Percentiles rank a stretch among this genome's conserved stretches.
Conservation (phyloP, 2,329 filamentous ascomycete genomes). For the Phialocephala subalpina region DNA sequence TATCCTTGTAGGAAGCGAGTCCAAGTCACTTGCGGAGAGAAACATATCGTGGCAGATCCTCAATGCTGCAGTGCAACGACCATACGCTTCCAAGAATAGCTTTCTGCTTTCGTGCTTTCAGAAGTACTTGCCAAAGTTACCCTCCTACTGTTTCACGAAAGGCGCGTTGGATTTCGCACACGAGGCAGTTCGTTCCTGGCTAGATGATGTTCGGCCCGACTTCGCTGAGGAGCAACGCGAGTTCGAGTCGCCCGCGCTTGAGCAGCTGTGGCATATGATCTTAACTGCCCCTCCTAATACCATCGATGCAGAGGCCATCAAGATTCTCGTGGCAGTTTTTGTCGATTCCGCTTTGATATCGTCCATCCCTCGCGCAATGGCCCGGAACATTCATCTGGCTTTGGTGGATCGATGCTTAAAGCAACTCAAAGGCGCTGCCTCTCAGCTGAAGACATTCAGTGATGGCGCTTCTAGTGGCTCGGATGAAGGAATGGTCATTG, state of each 20-base stretch:
- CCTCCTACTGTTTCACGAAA: constrained; percentile 64
- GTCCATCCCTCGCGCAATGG: constrained; percentile 57
- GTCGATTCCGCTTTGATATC: constrained; percentile 63
- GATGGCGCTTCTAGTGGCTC: constrained; percentile 53
- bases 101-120: constrained; percentile 63
- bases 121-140: constrained; percentile 64
- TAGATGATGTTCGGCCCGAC: constrained; percentile 56
- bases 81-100: constrained; percentile 55
- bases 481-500: constrained; percentile 61
- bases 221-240: constrained; percentile 60
- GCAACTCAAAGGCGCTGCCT: constrained; percentile 72
- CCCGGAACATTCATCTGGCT: constrained; percentile 68
- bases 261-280: constrained; percentile 86
- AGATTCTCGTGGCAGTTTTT: constrained; percentile 78
- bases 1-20: constrained; percentile 71
- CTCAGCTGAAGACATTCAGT: constrained; percentile 58
- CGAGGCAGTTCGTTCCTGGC: constrained; percentile 55
- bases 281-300: constrained; percentile 70
- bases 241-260: constrained; percentile 61
- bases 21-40: constrained; percentile 66
- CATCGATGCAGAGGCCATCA: constrained; percentile 74
- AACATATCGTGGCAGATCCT: constrained; percentile 75
- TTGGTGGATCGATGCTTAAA: constrained; percentile 78
- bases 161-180: constrained; percentile 71
- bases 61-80: constrained; percentile 53